Conservation (phyloP, 202 grass and related monocot genomes). For the Bolboschoenoplectus hybrid region DNA sequence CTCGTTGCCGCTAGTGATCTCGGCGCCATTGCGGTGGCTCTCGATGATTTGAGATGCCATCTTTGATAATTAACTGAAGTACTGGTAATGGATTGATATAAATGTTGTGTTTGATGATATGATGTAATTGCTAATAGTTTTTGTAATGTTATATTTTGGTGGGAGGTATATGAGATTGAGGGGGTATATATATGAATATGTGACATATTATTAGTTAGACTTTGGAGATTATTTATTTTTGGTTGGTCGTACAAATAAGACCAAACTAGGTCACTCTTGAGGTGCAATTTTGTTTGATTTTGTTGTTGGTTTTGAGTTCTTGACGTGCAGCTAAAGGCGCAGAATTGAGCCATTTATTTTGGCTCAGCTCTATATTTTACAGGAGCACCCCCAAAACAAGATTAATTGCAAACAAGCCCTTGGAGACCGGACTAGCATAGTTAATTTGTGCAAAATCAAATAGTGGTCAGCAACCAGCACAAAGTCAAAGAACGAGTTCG, state of each 20-base stretch:
- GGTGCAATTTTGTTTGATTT: too few relatives aligned
- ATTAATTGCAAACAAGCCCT: too few relatives aligned
- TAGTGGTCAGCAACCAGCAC: too few relatives aligned
- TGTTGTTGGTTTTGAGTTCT: too few relatives aligned
- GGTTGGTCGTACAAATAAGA: not conserved
- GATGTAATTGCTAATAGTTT: not conserved
- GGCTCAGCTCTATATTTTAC: too few relatives aligned
- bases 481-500: too few relatives aligned
- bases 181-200: not conserved
- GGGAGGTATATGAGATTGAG: not conserved
- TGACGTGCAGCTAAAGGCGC: too few relatives aligned
- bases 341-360: too few relatives aligned
- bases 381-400: too few relatives aligned
- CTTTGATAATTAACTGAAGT: not conserved
- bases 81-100: not conserved
- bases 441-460: too few relatives aligned
- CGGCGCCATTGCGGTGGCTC: not conserved
- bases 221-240: not conserved
- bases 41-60: slow-evolving; percentile 17
- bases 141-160: not conserved
- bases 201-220: too few relatives aligned
- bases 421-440: too few relatives aligned
- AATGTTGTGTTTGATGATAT: not conserved
- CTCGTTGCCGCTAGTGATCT: not conserved
- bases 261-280: not conserved